Conservation (phyloP, 2,329 filamentous ascomycete genomes). For the Cucurbitaria berberidis region DNA sequence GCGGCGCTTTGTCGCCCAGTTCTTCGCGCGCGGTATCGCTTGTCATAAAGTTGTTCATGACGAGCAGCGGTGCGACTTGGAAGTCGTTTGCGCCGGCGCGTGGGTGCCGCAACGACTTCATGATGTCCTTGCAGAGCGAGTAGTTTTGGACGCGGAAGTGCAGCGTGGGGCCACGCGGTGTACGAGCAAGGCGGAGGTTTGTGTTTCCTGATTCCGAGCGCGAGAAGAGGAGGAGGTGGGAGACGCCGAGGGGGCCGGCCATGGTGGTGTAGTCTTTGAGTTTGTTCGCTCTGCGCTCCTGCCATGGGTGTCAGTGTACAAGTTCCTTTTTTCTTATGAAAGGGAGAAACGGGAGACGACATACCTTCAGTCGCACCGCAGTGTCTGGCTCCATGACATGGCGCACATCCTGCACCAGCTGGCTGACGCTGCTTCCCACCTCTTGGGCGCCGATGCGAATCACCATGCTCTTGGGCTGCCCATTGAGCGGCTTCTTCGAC, state of each 20-base stretch:
- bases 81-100: conserved; percentile 81
- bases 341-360: not conserved
- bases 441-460: conserved; percentile 95
- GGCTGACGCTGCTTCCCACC: conserved; percentile 87
- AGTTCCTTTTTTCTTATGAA: no score
- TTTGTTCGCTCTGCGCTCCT: conserved; percentile 84
- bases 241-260: conserved; percentile 91
- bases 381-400: conserved; percentile 96
- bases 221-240: conserved; percentile 91
- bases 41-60: conserved; percentile 96
- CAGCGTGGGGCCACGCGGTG: conserved; percentile 88
- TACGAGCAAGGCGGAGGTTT: conserved; percentile 85
- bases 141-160: conserved; percentile 96
- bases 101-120: conserved; percentile 81
- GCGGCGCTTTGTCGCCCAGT: conserved; percentile 66
- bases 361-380: conserved; percentile 78
- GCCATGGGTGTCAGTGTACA: not conserved
- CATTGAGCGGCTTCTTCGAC: conserved; percentile 65
- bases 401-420: conserved; percentile 89
- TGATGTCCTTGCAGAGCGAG: conserved; percentile 89
- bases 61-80: conserved; percentile 82
- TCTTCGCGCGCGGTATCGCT: conserved; percentile 53
- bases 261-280: conserved; percentile 93
- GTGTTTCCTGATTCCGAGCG: conserved; percentile 89
- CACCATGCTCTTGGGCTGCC: conserved; percentile 94